Evolutionary conservation across 2,329 filamentous ascomycete genomes (phyloP).

Genomic region (Periconia macrospinosa): DNA sequence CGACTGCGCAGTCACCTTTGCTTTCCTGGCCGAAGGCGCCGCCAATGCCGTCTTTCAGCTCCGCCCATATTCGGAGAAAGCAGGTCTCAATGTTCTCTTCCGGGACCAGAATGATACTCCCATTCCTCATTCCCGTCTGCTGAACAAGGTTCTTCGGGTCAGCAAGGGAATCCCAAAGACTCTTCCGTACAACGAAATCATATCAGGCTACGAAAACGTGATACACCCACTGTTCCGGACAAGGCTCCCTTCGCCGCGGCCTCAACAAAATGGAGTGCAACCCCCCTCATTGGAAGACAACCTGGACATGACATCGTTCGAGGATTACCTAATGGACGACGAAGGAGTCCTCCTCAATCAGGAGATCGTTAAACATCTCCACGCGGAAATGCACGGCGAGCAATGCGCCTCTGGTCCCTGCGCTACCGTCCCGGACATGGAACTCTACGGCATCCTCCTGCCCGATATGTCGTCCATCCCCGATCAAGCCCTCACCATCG

Average conservation of each 20-base stretch:
- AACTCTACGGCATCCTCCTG: slow-evolving; percentile 29
- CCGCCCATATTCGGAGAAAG: slow-evolving; percentile 7
- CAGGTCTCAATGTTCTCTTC: slow-evolving; percentile 16
- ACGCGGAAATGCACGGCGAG: neutral
- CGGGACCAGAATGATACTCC: slow-evolving; percentile 11
- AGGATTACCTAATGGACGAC: slow-evolving; percentile 23
- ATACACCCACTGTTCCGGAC: slow-evolving; percentile 33
- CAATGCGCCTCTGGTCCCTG: neutral
- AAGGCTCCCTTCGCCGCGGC: neutral
- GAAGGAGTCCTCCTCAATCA: slow-evolving; percentile 16
- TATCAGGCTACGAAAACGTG: slow-evolving; percentile 26
- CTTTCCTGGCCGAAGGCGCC: slow-evolving; percentile 37
- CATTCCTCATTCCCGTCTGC: slow-evolving; percentile 11
- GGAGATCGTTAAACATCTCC: slow-evolving; percentile 14
- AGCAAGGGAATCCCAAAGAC: slow-evolving; percentile 33
- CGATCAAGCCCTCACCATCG: slow-evolving; percentile 31
- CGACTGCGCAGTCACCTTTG: slow-evolving; percentile 10
- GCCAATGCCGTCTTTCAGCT: slow-evolving; percentile 39
- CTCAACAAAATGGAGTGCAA: neutral
- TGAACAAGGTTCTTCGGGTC: slow-evolving; percentile 30
- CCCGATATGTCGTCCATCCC: slow-evolving; percentile 31
- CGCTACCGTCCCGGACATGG: slow-evolving; percentile 6
- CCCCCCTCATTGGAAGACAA: neutral
- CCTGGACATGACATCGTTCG: slow-evolving; percentile 1
- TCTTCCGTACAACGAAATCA: slow-evolving; percentile 24